Evolutionary conservation across 2,329 filamentous ascomycete genomes (phyloP).

Genomic region (Aspergillus unguis): DNA sequence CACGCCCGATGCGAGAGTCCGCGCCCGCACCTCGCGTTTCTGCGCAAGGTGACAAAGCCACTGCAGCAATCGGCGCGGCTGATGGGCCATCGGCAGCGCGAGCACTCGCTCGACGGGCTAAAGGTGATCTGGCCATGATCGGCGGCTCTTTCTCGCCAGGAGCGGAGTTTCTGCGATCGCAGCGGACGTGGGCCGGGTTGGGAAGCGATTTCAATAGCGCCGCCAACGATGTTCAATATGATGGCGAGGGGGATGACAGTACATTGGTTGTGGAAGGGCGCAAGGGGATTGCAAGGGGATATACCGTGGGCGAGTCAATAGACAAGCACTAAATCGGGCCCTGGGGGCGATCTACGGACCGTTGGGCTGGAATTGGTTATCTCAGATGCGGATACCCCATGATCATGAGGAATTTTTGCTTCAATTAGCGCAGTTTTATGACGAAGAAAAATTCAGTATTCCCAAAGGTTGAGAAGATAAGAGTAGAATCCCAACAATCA

Average conservation of each 20-base stretch:
- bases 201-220: constrained; percentile 70
- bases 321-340: constrained; percentile 33
- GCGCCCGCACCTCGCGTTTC: constrained; percentile 32
- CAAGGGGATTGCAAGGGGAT: constrained; percentile 83
- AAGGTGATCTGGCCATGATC: constrained; percentile 72
- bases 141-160: constrained; percentile 87
- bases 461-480: too few species aligned
- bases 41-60: constrained; percentile 17
- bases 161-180: constrained; percentile 77
- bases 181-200: constrained; percentile 86
- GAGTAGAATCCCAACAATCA: too few species aligned
- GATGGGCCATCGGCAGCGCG: constrained; percentile 28
- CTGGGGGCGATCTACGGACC: constrained; percentile 4
- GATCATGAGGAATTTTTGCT: background rate
- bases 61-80: constrained; percentile 16
- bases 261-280: constrained; percentile 79
- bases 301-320: constrained; percentile 65
- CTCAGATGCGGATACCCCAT: constrained; percentile 2
- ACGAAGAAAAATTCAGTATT: too few species aligned
- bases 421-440: background rate
- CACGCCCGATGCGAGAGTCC: constrained; percentile 48
- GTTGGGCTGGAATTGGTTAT: constrained; percentile 10
- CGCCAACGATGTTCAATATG: constrained; percentile 48
- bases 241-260: constrained; percentile 51
- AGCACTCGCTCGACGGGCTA: constrained; percentile 62